Percentiles rank a stretch among this genome's conserved stretches.
phyloP scores from a whole-genome alignment of 73 alveolate species.

The Blepharisma japonicum region DNA sequence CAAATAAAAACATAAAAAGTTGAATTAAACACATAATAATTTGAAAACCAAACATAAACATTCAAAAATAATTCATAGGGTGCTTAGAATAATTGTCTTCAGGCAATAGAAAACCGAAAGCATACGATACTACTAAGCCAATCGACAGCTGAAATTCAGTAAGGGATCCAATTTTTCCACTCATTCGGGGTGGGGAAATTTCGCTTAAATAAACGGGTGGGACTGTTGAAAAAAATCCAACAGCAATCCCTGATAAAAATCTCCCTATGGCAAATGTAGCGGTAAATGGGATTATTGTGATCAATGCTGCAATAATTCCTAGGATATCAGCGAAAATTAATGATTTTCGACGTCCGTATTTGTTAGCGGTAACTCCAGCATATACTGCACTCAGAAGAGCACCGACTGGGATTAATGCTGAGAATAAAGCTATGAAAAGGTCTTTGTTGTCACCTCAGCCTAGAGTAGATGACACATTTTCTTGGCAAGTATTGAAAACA shows the following conservation, averaged over 20 bases:
- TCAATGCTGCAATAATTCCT: background rate
- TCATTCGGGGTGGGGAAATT: conserved; percentile 7
- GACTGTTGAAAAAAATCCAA: conserved; percentile 12
- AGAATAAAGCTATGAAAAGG: background rate
- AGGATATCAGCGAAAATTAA: conserved; percentile 9
- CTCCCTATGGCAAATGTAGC: conserved; percentile 11
- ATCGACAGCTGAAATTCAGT: background rate
- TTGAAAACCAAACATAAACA: background rate
- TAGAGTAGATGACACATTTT: conserved; percentile 6
- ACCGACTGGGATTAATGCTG: conserved; percentile 12
- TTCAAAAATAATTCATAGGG: conserved; percentile 25
- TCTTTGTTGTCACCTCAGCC: background rate
- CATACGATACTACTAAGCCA: conserved; percentile 7
- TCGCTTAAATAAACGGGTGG: conserved; percentile 12
- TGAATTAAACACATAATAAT: background rate
- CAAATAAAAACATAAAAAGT: background rate
- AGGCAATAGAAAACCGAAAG: conserved; percentile 18
- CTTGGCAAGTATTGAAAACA: conserved; percentile 14
- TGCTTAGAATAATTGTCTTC: background rate
- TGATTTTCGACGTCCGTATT: background rate
- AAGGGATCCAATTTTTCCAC: conserved; percentile 7
- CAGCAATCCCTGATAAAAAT: background rate
- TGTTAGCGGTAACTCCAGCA: conserved; percentile 1
- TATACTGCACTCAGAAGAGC: conserved; percentile 14
- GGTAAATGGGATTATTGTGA: background rate